A percentile compares a stretch with the other conserved stretches of the same genome.
phyloP scores from a whole-genome alignment of 2,329 filamentous ascomycete species.

The Fusarium pininemorale region DNA sequence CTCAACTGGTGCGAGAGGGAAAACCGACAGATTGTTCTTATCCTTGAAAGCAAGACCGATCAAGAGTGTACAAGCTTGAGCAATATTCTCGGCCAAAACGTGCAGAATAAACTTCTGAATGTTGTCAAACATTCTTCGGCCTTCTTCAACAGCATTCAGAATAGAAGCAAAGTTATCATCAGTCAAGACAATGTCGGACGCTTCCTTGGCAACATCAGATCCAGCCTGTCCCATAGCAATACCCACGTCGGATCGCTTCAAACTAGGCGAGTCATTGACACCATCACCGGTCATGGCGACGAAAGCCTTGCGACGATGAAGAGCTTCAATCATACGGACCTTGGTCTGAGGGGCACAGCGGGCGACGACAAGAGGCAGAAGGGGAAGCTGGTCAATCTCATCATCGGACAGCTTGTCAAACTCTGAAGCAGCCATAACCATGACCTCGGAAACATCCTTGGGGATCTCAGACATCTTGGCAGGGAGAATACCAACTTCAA shows the following conservation, averaged over 20 bases:
- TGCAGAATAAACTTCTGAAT: slow-evolving; percentile 78
- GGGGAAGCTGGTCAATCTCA: slow-evolving; percentile 69
- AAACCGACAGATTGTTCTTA: slow-evolving; percentile 68
- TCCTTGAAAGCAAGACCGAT: slow-evolving; percentile 79
- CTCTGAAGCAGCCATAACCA: slow-evolving; percentile 73
- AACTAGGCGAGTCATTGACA: slow-evolving; percentile 74
- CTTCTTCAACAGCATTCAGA: slow-evolving; percentile 75
- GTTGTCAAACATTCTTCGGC: slow-evolving; percentile 76
- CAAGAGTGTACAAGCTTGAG: slow-evolving; percentile 72
- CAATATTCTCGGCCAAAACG: slow-evolving; percentile 74
- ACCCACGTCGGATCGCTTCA: slow-evolving; percentile 74
- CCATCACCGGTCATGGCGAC: slow-evolving; percentile 78
- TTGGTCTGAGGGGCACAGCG: slow-evolving; percentile 77
- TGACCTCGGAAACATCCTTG: slow-evolving; percentile 63
- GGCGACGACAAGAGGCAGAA: slow-evolving; percentile 73
- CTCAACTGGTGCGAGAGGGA: slow-evolving; percentile 76
- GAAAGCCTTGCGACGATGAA: slow-evolving; percentile 72
- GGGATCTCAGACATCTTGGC: slow-evolving; percentile 59
- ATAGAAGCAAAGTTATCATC: slow-evolving; percentile 79
- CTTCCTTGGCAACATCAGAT: slow-evolving; percentile 76
- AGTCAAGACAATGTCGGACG: slow-evolving; percentile 73
- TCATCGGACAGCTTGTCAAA: slow-evolving; percentile 73
- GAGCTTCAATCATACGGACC: slow-evolving; percentile 78
- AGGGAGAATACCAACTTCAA: slow-evolving; percentile 70
- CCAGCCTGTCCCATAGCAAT: slow-evolving; percentile 76